Percentiles rank a stretch among this genome's conserved stretches.
These are phyloP conservation scores for Aspergillus sparsus DNA, from an alignment of 495 filamentous ascomycete genomes.

Conservation along the genomic window DNA sequence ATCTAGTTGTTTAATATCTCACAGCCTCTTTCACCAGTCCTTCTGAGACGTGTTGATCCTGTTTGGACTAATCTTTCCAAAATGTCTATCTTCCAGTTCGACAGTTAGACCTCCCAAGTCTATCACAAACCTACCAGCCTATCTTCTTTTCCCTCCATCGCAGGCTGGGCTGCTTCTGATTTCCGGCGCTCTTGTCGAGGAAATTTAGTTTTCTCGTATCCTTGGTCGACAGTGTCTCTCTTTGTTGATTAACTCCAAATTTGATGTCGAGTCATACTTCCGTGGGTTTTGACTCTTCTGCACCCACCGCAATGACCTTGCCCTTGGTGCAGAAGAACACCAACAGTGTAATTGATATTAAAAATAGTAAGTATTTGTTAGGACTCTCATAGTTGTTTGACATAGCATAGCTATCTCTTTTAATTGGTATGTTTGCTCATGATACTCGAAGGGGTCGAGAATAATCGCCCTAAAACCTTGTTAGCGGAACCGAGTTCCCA, in stretches of 20 bases:
- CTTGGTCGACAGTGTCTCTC: neutral
- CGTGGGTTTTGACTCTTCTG: neutral
- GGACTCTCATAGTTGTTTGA: neutral
- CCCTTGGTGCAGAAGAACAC: slow-evolving; percentile 21
- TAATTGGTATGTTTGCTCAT: neutral
- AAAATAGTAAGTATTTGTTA: slow-evolving; percentile 20
- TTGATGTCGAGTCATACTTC: slow-evolving; percentile 4
- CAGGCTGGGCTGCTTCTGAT: neutral
- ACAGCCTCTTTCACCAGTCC: neutral
- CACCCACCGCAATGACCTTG: slow-evolving; percentile 17
- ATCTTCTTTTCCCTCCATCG: slow-evolving; percentile 4
- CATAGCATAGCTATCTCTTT: neutral
- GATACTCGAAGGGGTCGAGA: slow-evolving; percentile 7
- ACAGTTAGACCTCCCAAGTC: slow-evolving; percentile 18
- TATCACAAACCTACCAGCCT: slow-evolving; percentile 14
- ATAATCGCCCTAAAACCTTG: slow-evolving; percentile 3
- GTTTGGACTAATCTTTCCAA: slow-evolving; percentile 12
- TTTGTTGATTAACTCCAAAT: neutral
- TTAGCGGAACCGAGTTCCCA: slow-evolving; percentile 11
- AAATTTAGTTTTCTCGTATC: neutral
- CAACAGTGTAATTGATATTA: slow-evolving; percentile 17
- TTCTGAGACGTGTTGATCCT: slow-evolving; percentile 1
- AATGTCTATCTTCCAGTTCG: slow-evolving; percentile 8
- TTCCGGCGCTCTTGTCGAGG: neutral
- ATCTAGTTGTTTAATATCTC: slow-evolving; percentile 5